Evolutionary conservation across 2,329 filamentous ascomycete species (phyloP).

Genomic region (Apiospora hydei): DNA sequence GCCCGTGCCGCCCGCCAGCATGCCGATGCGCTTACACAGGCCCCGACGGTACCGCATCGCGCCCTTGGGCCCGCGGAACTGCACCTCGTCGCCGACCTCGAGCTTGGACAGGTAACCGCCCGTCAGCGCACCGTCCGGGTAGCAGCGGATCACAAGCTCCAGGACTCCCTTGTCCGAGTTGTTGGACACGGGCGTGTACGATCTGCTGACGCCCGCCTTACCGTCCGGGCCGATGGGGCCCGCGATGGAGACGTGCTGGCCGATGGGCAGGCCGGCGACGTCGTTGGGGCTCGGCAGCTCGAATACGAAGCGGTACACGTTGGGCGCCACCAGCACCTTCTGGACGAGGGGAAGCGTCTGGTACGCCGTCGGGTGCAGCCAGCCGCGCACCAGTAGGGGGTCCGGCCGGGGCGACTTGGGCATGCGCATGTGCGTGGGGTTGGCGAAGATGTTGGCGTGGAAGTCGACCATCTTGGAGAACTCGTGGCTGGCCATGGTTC

Average conservation of each 20-base stretch:
- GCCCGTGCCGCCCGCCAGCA: slow-evolving; percentile 61
- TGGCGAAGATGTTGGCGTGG: slow-evolving; percentile 43
- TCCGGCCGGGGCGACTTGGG: slow-evolving; percentile 46
- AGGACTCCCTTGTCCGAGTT: slow-evolving; percentile 56
- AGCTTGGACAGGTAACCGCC: slow-evolving; percentile 56
- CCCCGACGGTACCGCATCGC: slow-evolving; percentile 59
- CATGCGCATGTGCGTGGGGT: slow-evolving; percentile 49
- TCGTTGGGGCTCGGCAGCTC: slow-evolving; percentile 51
- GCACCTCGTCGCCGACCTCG: slow-evolving; percentile 55
- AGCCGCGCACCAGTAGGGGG: slow-evolving; percentile 50
- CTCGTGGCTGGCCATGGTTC: slow-evolving; percentile 40
- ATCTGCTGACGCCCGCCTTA: slow-evolving; percentile 48
- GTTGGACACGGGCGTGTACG: slow-evolving; percentile 63
- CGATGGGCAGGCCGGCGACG: slow-evolving; percentile 61
- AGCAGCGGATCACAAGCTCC: slow-evolving; percentile 59
- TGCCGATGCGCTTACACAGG: slow-evolving; percentile 55
- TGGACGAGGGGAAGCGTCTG: slow-evolving; percentile 52
- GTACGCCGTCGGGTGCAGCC: slow-evolving; percentile 58
- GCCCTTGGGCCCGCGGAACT: slow-evolving; percentile 63
- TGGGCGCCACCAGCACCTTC: slow-evolving; percentile 50
- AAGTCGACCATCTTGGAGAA: slow-evolving; percentile 43
- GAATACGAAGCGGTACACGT: slow-evolving; percentile 56
- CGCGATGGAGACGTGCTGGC: slow-evolving; percentile 63
- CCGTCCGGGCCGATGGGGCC: slow-evolving; percentile 49
- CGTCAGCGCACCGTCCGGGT: slow-evolving; percentile 59